These are phyloP conservation scores for Tubosaeta sp. DNA, from an alignment of 768 basidiomycete genomes.

Conservation along the genomic window DNA sequence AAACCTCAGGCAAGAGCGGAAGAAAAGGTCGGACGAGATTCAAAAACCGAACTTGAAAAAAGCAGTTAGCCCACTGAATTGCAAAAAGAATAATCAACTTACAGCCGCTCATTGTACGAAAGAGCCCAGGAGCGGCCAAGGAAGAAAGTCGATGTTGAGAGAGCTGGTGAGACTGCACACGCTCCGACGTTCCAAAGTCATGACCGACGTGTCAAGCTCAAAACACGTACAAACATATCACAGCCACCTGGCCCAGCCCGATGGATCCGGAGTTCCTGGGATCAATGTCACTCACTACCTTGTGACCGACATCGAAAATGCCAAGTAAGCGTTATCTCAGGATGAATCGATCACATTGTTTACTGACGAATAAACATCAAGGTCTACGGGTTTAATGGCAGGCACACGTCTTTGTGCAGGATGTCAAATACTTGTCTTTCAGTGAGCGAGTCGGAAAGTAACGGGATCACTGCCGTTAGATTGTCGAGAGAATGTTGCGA, in stretches of 20 bases:
- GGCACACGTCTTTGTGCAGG: too few species aligned
- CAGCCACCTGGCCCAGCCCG: slow-evolving; percentile 9
- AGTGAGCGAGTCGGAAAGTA: too few species aligned
- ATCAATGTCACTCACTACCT: too few species aligned
- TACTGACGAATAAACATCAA: too few species aligned
- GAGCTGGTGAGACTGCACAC: slow-evolving; percentile 15
- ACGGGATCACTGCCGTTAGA: too few species aligned
- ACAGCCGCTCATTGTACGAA: slow-evolving; percentile 74
- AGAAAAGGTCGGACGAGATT: slow-evolving; percentile 98
- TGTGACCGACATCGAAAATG: too few species aligned
- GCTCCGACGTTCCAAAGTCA: slow-evolving; percentile 14
- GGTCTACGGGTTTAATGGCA: too few species aligned
- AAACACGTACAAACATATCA: slow-evolving; percentile 27
- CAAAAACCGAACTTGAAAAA: slow-evolving; percentile 75
- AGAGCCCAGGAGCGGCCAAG: slow-evolving; percentile 21
- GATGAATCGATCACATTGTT: too few species aligned
- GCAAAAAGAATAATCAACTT: slow-evolving; percentile 30
- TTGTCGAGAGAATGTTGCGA: too few species aligned
- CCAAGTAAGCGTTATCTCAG: too few species aligned
- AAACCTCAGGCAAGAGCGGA: slow-evolving; percentile 94
- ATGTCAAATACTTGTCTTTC: too few species aligned
- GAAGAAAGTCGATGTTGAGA: slow-evolving; percentile 19
- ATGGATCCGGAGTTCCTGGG: background rate
- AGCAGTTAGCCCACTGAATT: background rate
- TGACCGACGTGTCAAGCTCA: slow-evolving; percentile 28